phyloP scores from a whole-genome alignment of 1,284 basidiomycete genomes.

The Trametes versicolor region DNA sequence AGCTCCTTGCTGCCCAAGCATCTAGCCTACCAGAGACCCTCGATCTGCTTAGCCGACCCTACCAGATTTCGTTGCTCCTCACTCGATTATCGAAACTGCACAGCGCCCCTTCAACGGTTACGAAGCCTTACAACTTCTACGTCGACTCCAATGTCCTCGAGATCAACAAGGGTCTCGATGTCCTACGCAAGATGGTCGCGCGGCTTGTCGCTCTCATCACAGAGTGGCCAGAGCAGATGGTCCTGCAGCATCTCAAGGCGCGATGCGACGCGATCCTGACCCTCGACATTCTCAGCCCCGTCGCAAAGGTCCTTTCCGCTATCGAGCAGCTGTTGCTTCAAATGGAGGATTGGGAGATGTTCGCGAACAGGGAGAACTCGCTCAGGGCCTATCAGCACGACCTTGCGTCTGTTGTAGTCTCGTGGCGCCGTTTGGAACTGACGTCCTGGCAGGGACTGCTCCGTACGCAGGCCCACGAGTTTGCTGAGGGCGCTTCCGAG shows the following conservation, averaged over 20 bases:
- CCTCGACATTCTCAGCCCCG: constrained; percentile 75
- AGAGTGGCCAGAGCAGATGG: constrained; percentile 98
- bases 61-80: constrained; percentile 58
- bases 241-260: constrained; percentile 85
- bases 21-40: constrained; percentile 52
- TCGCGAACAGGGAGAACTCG: constrained; percentile 88
- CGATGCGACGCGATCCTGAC: constrained; percentile 79
- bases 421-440: constrained; percentile 93
- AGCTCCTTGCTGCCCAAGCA: constrained; percentile 22
- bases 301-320: constrained; percentile 87
- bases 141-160: constrained; percentile 77
- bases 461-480: constrained; percentile 72
- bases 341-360: constrained; percentile 97
- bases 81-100: constrained; percentile 47
- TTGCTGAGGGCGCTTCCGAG: constrained; percentile 70
- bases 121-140: constrained; percentile 79
- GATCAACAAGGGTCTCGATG: constrained; percentile 64
- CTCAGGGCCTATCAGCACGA: constrained; percentile 75
- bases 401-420: constrained; percentile 82
- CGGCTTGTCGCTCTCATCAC: constrained; percentile 69
- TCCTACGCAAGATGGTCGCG: constrained; percentile 61
- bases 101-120: constrained; percentile 28
- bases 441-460: constrained; percentile 89
- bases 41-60: constrained; percentile 58
- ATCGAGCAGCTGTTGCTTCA: constrained; percentile 90